Evolutionary conservation across 257 asterid species (phyloP).

Genomic region (Fraxinus excelsior): DNA sequence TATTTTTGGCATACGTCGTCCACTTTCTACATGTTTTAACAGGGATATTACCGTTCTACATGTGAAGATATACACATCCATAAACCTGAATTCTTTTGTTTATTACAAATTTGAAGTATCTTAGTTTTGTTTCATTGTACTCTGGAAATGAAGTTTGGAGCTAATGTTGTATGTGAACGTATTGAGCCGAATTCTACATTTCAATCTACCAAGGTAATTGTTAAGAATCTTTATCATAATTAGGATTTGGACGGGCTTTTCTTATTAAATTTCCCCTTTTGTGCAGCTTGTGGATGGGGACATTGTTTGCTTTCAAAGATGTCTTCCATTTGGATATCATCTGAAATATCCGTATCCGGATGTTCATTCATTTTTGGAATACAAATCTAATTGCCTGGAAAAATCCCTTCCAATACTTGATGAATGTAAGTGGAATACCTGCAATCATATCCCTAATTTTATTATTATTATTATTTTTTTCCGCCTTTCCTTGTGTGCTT

Average conservation of each 20-base stretch:
- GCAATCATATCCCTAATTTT: background rate
- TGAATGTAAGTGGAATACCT: background rate
- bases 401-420: background rate
- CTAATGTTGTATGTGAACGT: conserved; percentile 49
- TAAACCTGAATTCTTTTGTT: background rate
- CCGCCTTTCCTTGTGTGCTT: background rate
- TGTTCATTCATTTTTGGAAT: conserved; percentile 52
- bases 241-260: conserved; percentile 17
- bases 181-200: conserved; percentile 44
- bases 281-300: conserved; percentile 61
- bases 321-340: conserved; percentile 33
- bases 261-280: conserved; percentile 12
- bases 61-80: background rate
- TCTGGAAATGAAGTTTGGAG: conserved; percentile 57
- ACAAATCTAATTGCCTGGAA: conserved; percentile 9
- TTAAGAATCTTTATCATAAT: conserved; percentile 9
- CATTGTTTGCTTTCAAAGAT: conserved; percentile 56
- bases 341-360: conserved; percentile 42
- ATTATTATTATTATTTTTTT: too few species aligned
- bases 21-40: background rate
- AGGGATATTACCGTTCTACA: background rate
- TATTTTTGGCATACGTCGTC: background rate
- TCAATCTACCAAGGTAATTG: conserved; percentile 44
- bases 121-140: conserved; percentile 21
- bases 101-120: conserved; percentile 12